Base-by-base conservation (phyloP, 371 early-diverging fungal genomes). In the Thermomucor indicae-seudaticae region DNA sequence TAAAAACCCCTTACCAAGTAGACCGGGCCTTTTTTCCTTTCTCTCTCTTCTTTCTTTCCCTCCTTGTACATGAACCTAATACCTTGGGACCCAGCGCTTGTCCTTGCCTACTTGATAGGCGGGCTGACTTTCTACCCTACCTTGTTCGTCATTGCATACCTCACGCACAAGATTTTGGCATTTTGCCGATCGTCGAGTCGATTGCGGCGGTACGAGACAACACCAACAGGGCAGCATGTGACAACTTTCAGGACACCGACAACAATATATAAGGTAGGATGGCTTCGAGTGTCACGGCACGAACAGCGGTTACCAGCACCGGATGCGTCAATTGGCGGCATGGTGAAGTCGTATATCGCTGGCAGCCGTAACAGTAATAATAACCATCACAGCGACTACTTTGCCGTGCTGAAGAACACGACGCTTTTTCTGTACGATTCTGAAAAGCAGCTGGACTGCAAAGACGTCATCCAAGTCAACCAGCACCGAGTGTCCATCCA, bases 351-450 rank as follows among this genome's bases (percentile, higher is more conserved):
- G 6, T 68, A 69, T 50, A 70, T 72, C 43, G 51, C 60, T 32
- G 51, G 55, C 49, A 60, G 57, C 37, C 60, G 49, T 41, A 62
- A 22, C 43, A 41, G 34, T 48, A 4, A 42, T 10, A 12, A 27
- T 19, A 28, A 31, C 16, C 34, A 20, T 45, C 68, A 70, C 57
- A 79, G 84, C 48, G 58, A 75, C 24, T 88, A 79, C 51, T 95
- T 82, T 65, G 89, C 80, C 2, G 91, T 91, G 3, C 61, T 95
- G 35, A 85, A 88, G 41, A 80, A 88, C 63, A 81, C 86, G 43
- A 88, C 87, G 8, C 65, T 95, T 27, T 88, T 86, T 46, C 63
- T 95, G 43, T 95, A 95, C 61, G 89, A 90, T 45, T 83, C 85
- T 35, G 93, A 91, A 51, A 76, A 83, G 30, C 86, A 86, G 60